Conservation (phyloP, 2,329 filamentous ascomycete species). For the Pyrenophora graminea region DNA sequence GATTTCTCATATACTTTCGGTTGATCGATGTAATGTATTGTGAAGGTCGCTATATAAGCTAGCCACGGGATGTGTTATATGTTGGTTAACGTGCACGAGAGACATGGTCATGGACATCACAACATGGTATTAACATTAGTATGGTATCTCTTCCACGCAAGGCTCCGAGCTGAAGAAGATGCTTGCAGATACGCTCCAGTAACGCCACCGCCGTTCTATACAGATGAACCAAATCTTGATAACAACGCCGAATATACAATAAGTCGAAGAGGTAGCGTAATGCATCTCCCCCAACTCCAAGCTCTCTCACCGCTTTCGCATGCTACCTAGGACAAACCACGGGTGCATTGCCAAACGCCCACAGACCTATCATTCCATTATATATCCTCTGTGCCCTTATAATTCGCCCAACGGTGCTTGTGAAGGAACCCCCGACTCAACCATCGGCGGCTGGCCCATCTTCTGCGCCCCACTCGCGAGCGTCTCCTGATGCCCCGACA, state of each 20-base stretch:
- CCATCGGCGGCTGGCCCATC: slow-evolving; percentile 16
- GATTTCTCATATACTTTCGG: too few species aligned
- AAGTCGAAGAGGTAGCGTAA: background rate
- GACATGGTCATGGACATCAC: background rate
- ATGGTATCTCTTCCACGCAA: background rate
- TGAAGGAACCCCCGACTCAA: slow-evolving; percentile 6
- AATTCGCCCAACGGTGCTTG: slow-evolving; percentile 9
- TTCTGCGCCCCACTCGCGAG: slow-evolving; percentile 23
- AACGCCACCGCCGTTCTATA: background rate
- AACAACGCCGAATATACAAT: background rate
- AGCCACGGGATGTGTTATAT: too few species aligned
- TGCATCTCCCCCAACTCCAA: background rate
- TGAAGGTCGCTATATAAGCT: too few species aligned
- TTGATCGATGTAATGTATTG: too few species aligned
- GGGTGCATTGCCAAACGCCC: too few species aligned
- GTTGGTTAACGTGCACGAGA: too few species aligned
- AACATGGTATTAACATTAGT: slow-evolving; percentile 4
- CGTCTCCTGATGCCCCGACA: slow-evolving; percentile 71
- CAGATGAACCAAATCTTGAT: background rate
- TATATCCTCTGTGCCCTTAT: slow-evolving; percentile 15
- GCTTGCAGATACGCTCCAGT: background rate
- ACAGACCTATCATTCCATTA: slow-evolving; percentile 26
- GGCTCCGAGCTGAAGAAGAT: background rate
- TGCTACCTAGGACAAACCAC: too few species aligned
- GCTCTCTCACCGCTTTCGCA: background rate